Evolutionary conservation across 176 grass and related monocot genomes (phyloP).

Genomic region (Paspalum notatum): DNA sequence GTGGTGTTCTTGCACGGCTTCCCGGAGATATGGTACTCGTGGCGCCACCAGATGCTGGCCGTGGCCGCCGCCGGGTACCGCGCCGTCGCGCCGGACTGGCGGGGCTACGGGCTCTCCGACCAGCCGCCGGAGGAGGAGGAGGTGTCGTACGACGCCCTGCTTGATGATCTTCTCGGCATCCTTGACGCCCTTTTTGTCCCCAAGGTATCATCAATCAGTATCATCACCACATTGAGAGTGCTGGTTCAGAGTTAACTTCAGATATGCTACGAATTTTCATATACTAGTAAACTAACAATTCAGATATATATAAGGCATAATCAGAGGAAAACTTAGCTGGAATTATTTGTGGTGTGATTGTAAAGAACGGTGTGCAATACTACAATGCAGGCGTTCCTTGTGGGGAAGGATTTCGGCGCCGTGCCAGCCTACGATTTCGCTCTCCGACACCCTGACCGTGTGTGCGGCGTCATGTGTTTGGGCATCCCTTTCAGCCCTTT

Average conservation of each 20-base stretch:
- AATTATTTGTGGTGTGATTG: too few species aligned
- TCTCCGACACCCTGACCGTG: slow-evolving; percentile 57
- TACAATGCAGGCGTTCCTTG: slow-evolving; percentile 40
- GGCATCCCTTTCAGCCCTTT: slow-evolving; percentile 61
- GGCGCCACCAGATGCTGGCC: slow-evolving; percentile 71
- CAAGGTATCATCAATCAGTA: neutral
- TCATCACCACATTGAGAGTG: neutral
- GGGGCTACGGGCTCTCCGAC: slow-evolving; percentile 64
- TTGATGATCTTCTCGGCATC: slow-evolving; percentile 54
- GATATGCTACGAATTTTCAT: too few species aligned
- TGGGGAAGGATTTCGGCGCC: slow-evolving; percentile 53
- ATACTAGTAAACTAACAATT: too few species aligned
- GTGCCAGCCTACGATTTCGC: slow-evolving; percentile 64
- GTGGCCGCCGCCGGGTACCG: slow-evolving; percentile 61
- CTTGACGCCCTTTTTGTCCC: slow-evolving; percentile 40
- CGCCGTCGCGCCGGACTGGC: slow-evolving; percentile 62
- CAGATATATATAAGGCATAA: too few species aligned
- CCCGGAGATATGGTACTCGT: slow-evolving; percentile 77
- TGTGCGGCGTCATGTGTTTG: slow-evolving; percentile 53
- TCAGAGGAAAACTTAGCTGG: too few species aligned
- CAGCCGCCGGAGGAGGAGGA: slow-evolving; percentile 51
- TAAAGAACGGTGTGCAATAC: too few species aligned
- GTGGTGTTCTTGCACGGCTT: slow-evolving; percentile 70
- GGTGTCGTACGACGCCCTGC: slow-evolving; percentile 54
- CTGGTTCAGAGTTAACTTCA: too few species aligned